Base-by-base conservation (phyloP, 2,329 filamentous ascomycete genomes). In the Intubia oerlemansii region DNA sequence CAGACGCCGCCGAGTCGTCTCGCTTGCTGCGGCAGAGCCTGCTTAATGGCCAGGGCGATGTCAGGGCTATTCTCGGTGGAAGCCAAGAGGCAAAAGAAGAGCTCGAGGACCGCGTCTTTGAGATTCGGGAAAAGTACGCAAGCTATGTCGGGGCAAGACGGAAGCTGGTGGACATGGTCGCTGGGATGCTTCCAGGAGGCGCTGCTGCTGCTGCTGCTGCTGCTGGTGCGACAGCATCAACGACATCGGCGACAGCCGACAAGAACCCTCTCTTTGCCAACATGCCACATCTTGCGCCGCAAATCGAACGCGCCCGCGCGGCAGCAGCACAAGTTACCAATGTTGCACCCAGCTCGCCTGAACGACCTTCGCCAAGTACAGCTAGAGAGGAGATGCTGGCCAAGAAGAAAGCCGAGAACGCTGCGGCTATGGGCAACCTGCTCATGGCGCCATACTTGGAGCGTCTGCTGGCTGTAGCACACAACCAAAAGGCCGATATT, bases 381-480 rank as follows among this genome's bases (percentile, higher is more conserved):
- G n/a, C n/a, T n/a, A n/a, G n/a, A n/a, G n/a, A n/a, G n/a, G n/a
- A n/a, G n/a, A n/a, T n/a, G n/a, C n/a, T n/a, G n/a, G n/a, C n/a
- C n/a, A n/a, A n/a, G n/a, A n/a, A n/a, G n/a, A n/a, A 24, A 8
- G 20, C 16, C 11, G 28, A 17, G 16, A 26, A 21, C 10, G n/a
- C 21, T 1, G 22, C 26, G 1, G 34, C 36, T 4, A 22, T 29
- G 27, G 24, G 33, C 34, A n/a, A 33, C 21, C 49, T 65, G 38
- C 51, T 71, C 8, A 46, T 69, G 5, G 55, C 57, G 1, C 66
- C 67, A 3, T 70, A 68, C 37, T 48, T 74, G 10, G 54, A 63
- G 34, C 49, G 51, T 9, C 46, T 74, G 2, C 50, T 69, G 15
- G 43, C 51, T 2, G 42, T 68, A 5, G 58, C 65, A 5, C 60